These are phyloP conservation scores for Ramalina intermedia DNA, from an alignment of 495 filamentous ascomycete species.

Conservation along the genomic window DNA sequence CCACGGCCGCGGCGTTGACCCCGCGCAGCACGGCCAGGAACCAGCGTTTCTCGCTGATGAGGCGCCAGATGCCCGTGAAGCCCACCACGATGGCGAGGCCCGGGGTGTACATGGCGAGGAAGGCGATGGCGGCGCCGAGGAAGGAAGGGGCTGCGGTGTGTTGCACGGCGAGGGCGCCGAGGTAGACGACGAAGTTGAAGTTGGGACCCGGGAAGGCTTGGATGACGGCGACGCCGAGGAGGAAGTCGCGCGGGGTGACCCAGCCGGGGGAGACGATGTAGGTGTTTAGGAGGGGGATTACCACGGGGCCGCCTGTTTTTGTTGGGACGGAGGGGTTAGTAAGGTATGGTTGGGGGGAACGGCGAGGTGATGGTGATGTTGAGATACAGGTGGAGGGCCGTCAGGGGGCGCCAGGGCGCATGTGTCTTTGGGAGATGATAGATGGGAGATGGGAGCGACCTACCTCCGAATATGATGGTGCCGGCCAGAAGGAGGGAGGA, in stretches of 20 bases:
- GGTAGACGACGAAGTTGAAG: conserved; percentile 77
- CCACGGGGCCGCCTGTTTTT: conserved; percentile 59
- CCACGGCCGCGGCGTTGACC: conserved; percentile 63
- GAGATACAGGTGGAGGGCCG: too few species aligned
- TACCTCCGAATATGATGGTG: conserved; percentile 67
- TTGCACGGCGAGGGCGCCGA: conserved; percentile 45
- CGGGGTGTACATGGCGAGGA: conserved; percentile 57
- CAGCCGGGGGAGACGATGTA: conserved; percentile 72
- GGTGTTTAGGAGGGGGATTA: conserved; percentile 63
- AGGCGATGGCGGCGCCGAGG: conserved; percentile 49
- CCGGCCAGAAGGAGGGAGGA: conserved; percentile 73
- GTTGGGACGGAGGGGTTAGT: neutral
- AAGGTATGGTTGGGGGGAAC: too few species aligned
- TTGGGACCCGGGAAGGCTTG: conserved; percentile 78
- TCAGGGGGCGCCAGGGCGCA: too few species aligned
- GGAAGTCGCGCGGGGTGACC: conserved; percentile 66
- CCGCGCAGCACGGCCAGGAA: conserved; percentile 49
- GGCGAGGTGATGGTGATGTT: too few species aligned
- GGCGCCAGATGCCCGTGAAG: conserved; percentile 56
- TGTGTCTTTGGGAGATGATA: neutral
- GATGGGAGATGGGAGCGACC: neutral
- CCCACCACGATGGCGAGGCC: conserved; percentile 53
- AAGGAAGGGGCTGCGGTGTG: conserved; percentile 25
- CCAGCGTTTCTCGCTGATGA: conserved; percentile 35
- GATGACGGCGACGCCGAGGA: conserved; percentile 69